phyloP scores from a whole-genome alignment of 2,329 filamentous ascomycete genomes.

The Cladobotryum protrusum region DNA sequence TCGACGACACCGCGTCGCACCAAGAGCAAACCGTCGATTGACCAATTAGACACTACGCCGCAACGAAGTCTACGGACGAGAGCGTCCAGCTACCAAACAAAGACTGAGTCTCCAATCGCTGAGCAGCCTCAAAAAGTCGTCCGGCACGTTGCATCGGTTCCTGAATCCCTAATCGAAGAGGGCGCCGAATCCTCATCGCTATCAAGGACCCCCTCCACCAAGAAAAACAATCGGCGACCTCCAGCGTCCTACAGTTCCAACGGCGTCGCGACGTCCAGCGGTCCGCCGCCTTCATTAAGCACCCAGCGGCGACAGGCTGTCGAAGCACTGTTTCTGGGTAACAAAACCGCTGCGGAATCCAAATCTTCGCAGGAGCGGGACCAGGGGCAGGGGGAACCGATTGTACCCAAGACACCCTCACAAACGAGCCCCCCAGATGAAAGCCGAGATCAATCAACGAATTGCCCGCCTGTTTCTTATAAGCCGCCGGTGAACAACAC shows the following conservation, averaged over 20 bases:
- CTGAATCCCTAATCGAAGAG: constrained; percentile 10
- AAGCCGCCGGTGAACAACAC: constrained; percentile 28
- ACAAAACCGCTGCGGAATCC: constrained; percentile 16
- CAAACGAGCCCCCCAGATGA: constrained; percentile 41
- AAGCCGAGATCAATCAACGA: constrained; percentile 33
- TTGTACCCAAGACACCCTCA: constrained; percentile 38
- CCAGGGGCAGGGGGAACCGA: constrained; percentile 42
- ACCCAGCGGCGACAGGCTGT: constrained; percentile 28
- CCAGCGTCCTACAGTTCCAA: constrained; percentile 33
- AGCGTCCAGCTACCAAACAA: constrained; percentile 12
- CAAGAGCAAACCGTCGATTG: constrained; percentile 1
- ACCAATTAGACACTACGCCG: constrained; percentile 7
- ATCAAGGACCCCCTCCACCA: constrained; percentile 22
- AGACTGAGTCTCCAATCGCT: constrained; percentile 6
- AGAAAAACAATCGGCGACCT: constrained; percentile 32
- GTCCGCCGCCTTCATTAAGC: constrained; percentile 26
- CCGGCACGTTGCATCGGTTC: constrained; percentile 13
- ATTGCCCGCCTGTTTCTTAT: constrained; percentile 45
- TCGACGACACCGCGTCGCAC: constrained; percentile 7
- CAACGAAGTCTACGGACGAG: constrained; percentile 8
- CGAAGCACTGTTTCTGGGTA: constrained; percentile 21
- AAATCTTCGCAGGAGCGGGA: constrained; percentile 15
- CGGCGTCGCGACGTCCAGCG: constrained; percentile 26
- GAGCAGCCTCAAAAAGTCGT: constrained; percentile 1
- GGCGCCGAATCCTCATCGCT: constrained; percentile 18